Evolutionary conservation across 2,329 filamentous ascomycete species (phyloP), one percentile per base, ranked within the genome.

Genomic region (Claviceps pusilla): DNA sequence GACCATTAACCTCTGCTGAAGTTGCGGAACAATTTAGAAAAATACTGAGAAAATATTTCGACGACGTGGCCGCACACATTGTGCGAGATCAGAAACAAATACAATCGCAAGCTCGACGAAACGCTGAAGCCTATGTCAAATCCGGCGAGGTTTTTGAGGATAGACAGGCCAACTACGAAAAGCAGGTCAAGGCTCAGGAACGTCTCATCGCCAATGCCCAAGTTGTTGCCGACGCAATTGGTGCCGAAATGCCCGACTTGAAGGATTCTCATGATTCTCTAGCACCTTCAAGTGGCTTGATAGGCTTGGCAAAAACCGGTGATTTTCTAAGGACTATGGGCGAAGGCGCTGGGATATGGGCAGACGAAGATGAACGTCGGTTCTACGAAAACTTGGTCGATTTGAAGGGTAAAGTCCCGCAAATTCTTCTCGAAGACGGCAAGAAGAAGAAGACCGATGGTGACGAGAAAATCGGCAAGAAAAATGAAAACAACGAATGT

Each of bases 111-210:
- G 89, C 87, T 53, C 87, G 89, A 58, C 89, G 91, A 61, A 98
- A 98, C 69, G 91, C 93, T 0, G 93, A 98, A 69, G 93, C 91
- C 6, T 98, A 98, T 63, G 91, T 98, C 62, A 96, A 96, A 65
- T 97, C 93, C 42, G 93, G 93, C 2, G 93, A 98, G 66, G 91
- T 98, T 5, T 97, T 98, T 59, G 93, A 98, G 66, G 93, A 98
- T 64, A 86, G 93, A 51, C 93, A 98, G 66, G 82, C 89, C 53
- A 97, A 90, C 65, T 95, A 94, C 61, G 94, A 98, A 67, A 96
- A 90, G 68, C 86, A 93, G 61, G 76, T 90, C 55, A 98, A 97
- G 69, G 78, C 86, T 0, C 89, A 97, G 65, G 93, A 98, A 66
- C 89, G 90, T 59, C 77, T 98, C 3, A 77, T 95, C 31, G 75